Evolutionary conservation across 2,329 filamentous ascomycete genomes (phyloP).

Genomic region (Colletotrichum incanum): DNA sequence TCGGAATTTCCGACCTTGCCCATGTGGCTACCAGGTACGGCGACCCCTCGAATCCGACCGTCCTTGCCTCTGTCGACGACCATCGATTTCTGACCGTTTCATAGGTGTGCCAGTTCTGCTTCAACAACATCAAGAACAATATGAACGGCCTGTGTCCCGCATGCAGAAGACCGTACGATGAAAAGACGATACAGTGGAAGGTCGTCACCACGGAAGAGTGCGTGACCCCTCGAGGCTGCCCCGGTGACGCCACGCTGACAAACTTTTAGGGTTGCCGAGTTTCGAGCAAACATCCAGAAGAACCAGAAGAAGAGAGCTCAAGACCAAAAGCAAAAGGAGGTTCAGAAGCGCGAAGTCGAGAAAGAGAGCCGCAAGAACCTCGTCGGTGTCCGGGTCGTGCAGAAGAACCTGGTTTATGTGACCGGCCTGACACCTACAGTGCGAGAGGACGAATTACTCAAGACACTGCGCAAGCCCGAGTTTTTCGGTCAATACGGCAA

Average conservation of each 20-base stretch:
- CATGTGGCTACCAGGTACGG: slow-evolving; percentile 95
- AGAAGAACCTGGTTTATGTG: slow-evolving; percentile 99
- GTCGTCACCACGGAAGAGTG: slow-evolving; percentile 96
- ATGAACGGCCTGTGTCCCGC: slow-evolving; percentile 99
- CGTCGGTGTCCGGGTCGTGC: slow-evolving; percentile 93
- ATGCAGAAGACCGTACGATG: slow-evolving; percentile 94
- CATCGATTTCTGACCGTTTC: slow-evolving; percentile 30
- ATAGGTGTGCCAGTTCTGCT: slow-evolving; percentile 99
- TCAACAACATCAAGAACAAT: slow-evolving; percentile 98
- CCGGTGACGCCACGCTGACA: slow-evolving; percentile 45
- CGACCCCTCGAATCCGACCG: background rate
- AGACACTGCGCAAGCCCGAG: slow-evolving; percentile 89
- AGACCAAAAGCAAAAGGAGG: slow-evolving; percentile 90
- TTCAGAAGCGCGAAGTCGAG: slow-evolving; percentile 95
- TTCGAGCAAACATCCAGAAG: slow-evolving; percentile 85
- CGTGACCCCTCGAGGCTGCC: slow-evolving; percentile 54
- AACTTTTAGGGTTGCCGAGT: slow-evolving; percentile 75
- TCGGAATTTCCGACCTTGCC: slow-evolving; percentile 96
- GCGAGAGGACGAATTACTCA: slow-evolving; percentile 91
- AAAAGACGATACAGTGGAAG: slow-evolving; percentile 97
- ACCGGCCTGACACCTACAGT: slow-evolving; percentile 94
- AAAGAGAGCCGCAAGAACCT: slow-evolving; percentile 96
- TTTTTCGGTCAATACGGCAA: slow-evolving; percentile 99
- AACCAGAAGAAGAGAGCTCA: slow-evolving; percentile 93
- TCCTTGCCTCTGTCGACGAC: background rate